Percentiles rank a stretch among this genome's conserved stretches.
Conservation (phyloP, 441 rosid genomes). For the Pelargonium myrrhifolium region DNA sequence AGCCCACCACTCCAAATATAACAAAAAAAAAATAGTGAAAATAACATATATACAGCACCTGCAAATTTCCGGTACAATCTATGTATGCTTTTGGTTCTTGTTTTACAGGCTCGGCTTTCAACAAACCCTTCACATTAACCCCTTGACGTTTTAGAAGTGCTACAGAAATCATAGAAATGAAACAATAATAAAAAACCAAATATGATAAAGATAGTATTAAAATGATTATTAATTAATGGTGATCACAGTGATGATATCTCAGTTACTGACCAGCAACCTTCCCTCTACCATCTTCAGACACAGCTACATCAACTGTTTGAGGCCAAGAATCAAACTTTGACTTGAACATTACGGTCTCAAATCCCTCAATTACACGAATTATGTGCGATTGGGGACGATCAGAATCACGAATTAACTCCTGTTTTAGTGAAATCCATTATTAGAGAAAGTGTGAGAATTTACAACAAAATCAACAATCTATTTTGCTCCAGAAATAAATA, state of each 20-base stretch:
- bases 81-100: conserved; percentile 95
- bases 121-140: conserved; percentile 70
- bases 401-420: conserved; percentile 70
- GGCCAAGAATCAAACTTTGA: conserved; percentile 97
- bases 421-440: conserved; percentile 26
- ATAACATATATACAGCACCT: conserved; percentile 41
- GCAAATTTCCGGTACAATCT: conserved; percentile 94
- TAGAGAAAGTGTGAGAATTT: conserved; percentile 17
- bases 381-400: conserved; percentile 70
- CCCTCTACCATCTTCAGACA: conserved; percentile 95
- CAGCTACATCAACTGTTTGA: conserved; percentile 62
- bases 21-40: conserved; percentile 4
- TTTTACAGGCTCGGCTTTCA: conserved; percentile 59
- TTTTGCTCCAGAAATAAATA: background rate
- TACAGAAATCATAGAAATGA: conserved; percentile 24
- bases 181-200: conserved; percentile 23
- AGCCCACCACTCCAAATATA: background rate
- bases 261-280: conserved; percentile 75
- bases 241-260: conserved; percentile 5
- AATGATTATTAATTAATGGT: conserved; percentile 7
- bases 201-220: conserved; percentile 9
- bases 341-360: conserved; percentile 86
- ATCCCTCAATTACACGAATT: conserved; percentile 86
- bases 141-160: conserved; percentile 99
- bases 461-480: background rate